Evolutionary conservation across 2,329 filamentous ascomycete genomes (phyloP).

Genomic region (Scedosporium boydii): DNA sequence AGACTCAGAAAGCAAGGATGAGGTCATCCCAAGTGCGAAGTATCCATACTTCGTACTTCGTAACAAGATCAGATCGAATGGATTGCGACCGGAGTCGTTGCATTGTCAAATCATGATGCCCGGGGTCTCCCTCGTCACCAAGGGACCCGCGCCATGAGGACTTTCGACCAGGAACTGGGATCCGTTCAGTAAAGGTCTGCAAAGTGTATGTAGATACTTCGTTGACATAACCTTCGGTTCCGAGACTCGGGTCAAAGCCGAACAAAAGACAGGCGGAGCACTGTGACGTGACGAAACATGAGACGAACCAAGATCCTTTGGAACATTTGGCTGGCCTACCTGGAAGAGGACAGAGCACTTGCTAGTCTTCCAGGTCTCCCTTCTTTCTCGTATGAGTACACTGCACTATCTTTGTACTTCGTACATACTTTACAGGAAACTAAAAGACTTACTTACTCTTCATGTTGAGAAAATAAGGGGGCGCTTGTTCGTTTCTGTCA

Average conservation of each 20-base stretch:
- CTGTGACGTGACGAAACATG: background rate
- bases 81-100: background rate
- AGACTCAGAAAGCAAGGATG: background rate
- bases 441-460: too few relatives aligned
- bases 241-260: background rate
- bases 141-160: background rate
- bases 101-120: background rate
- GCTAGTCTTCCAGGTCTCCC: too few relatives aligned
- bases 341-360: too few relatives aligned
- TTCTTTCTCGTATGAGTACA: too few relatives aligned
- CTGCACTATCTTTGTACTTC: too few relatives aligned
- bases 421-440: too few relatives aligned
- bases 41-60: too few relatives aligned
- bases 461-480: too few relatives aligned
- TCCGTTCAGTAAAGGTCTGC: background rate
- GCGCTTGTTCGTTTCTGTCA: too few relatives aligned
- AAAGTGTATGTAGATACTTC: too few relatives aligned
- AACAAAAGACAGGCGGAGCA: background rate
- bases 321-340: background rate
- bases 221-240: too few relatives aligned
- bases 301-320: background rate
- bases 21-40: too few relatives aligned
- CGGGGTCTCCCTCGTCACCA: background rate
- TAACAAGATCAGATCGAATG: background rate
- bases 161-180: background rate